Percentiles rank a stretch among this genome's conserved stretches.
phyloP scores from a whole-genome alignment of 129 eudicot genomes.

The Rutidosis leptorrhynchoides region DNA sequence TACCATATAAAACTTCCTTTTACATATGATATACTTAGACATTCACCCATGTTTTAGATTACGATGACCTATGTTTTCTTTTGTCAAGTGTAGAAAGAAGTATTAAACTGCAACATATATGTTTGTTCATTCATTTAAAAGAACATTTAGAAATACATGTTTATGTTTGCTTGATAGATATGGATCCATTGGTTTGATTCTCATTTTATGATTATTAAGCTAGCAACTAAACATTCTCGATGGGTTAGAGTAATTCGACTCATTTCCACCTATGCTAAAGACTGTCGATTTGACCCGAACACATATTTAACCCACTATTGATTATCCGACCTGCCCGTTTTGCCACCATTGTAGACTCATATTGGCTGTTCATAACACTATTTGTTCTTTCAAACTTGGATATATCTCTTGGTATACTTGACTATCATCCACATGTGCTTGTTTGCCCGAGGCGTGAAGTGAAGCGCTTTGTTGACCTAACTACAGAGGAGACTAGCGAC shows the following conservation, averaged over 20 bases:
- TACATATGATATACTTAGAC: no score
- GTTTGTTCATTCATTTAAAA: no score
- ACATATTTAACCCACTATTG: neutral
- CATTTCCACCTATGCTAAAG: neutral
- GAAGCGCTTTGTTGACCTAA: slow-evolving; percentile 82
- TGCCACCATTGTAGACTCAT: neutral
- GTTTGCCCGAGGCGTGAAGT: slow-evolving; percentile 95
- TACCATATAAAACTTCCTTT: no score
- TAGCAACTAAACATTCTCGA: no score
- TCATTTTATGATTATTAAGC: no score
- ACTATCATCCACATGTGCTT: slow-evolving; percentile 74
- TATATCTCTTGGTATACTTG: slow-evolving; percentile 47
- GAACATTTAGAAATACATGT: no score
- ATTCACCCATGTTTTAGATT: no score
- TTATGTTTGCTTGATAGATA: no score
- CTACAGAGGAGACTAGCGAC: slow-evolving; percentile 71
- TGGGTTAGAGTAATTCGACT: neutral
- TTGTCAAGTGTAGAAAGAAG: no score
- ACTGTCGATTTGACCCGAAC: neutral
- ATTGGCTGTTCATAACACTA: neutral
- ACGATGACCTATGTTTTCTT: no score
- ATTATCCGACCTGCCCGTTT: neutral
- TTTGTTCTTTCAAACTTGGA: slow-evolving; percentile 2
- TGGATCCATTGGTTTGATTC: no score
- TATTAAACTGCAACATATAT: no score